These are phyloP conservation scores for Eragrostis curvula DNA, from an alignment of 176 grass and related monocot genomes.

Conservation along the genomic window DNA sequence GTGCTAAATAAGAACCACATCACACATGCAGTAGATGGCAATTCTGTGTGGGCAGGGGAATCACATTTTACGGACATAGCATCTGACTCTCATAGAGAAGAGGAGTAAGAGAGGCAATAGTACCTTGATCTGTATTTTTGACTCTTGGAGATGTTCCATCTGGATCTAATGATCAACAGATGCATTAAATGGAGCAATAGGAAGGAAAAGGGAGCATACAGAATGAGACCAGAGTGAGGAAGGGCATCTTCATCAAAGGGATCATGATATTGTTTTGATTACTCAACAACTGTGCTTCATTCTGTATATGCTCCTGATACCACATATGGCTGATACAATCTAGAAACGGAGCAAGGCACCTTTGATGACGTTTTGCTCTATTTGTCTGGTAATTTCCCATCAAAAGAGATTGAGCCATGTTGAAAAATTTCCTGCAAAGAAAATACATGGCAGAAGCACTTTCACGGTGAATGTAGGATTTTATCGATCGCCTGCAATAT, in stretches of 20 bases:
- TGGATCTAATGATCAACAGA: background rate
- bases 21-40: background rate
- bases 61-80: background rate
- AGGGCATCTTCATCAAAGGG: background rate
- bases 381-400: background rate
- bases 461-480: background rate
- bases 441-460: background rate
- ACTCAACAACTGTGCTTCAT: background rate
- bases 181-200: background rate
- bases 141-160: background rate
- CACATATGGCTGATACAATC: background rate
- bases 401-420: conserved; percentile 1
- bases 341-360: background rate
- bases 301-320: background rate
- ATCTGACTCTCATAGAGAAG: background rate
- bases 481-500: background rate
- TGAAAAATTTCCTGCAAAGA: background rate
- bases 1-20: background rate
- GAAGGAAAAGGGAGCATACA: background rate
- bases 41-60: background rate
- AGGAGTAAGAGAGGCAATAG: background rate
- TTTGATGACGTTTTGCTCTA: conserved; percentile 19
- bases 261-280: background rate
- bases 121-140: background rate
- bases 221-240: background rate